A percentile compares a stretch with the other conserved stretches of the same genome.
Conservation (phyloP, 2,329 filamentous ascomycete species). For the Colletotrichum karsti region DNA sequence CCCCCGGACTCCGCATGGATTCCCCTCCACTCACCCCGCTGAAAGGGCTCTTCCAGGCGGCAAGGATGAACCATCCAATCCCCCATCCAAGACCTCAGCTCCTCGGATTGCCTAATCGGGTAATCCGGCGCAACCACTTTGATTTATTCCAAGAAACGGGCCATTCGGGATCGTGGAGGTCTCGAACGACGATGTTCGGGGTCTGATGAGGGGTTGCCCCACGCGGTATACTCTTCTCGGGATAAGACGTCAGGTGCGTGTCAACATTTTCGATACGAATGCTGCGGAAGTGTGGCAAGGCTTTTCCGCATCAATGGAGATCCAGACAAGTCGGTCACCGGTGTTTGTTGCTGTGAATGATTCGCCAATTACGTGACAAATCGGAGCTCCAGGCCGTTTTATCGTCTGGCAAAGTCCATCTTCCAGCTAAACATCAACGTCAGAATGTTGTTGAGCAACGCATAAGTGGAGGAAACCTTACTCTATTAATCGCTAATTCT, state of each 20-base stretch:
- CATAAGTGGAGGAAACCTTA: not conserved
- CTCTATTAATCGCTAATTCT: not conserved
- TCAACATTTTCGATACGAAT: not conserved
- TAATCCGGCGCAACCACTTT: slow-evolving; percentile 17
- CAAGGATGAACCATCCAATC: slow-evolving; percentile 1
- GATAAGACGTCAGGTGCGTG: slow-evolving; percentile 2
- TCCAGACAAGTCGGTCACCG: not conserved
- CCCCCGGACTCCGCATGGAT: slow-evolving; percentile 7
- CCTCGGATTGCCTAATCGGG: slow-evolving; percentile 21
- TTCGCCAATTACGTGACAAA: not conserved
- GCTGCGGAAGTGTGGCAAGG: slow-evolving; percentile 1
- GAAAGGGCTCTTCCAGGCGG: not conserved
- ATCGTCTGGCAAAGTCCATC: not conserved
- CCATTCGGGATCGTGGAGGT: not conserved
- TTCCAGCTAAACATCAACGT: slow-evolving; percentile 1
- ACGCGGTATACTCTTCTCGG: not conserved
- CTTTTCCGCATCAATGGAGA: not conserved
- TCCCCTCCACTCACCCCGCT: not conserved
- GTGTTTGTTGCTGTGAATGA: not conserved
- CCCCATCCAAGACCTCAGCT: not conserved
- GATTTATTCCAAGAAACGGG: not conserved
- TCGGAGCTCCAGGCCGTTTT: not conserved
- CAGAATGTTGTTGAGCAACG: not conserved
- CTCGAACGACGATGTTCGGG: not conserved
- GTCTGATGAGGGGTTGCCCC: not conserved